Conservation (phyloP, 176 grass and related monocot genomes). For the Lolium multiflorum region DNA sequence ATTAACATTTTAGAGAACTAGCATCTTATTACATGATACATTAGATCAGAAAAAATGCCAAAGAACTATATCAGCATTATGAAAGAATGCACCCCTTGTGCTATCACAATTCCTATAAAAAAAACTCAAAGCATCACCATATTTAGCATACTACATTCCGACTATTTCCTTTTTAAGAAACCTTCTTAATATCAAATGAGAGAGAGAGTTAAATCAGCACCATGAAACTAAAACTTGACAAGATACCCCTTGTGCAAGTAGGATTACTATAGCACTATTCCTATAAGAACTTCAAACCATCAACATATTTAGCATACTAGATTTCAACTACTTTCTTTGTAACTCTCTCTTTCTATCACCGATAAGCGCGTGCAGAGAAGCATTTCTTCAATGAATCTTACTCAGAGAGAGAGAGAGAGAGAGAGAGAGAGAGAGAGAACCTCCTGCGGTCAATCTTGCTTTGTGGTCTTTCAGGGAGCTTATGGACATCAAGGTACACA, state of each 20-base stretch:
- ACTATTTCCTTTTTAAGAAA: too few relatives aligned
- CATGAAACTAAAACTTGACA: constrained; percentile 13
- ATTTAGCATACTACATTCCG: too few relatives aligned
- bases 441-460: constrained; percentile 68
- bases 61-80: constrained; percentile 18
- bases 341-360: neutral
- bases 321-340: constrained; percentile 6
- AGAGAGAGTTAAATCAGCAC: too few relatives aligned
- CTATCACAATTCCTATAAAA: neutral
- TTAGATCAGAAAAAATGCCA: constrained; percentile 2
- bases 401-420: neutral
- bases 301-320: neutral
- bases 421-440: constrained; percentile 39
- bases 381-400: too few relatives aligned
- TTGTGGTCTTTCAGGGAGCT: constrained; percentile 90
- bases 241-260: neutral
- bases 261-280: neutral
- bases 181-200: too few relatives aligned
- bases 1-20: constrained; percentile 24
- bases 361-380: neutral
- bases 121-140: too few relatives aligned
- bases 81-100: constrained; percentile 19
- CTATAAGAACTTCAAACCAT: neutral
- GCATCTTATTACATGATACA: neutral
- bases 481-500: constrained; percentile 99